Evolutionary conservation across 805 yeast species (phyloP).

Genomic region (Yarrowia sp.): DNA sequence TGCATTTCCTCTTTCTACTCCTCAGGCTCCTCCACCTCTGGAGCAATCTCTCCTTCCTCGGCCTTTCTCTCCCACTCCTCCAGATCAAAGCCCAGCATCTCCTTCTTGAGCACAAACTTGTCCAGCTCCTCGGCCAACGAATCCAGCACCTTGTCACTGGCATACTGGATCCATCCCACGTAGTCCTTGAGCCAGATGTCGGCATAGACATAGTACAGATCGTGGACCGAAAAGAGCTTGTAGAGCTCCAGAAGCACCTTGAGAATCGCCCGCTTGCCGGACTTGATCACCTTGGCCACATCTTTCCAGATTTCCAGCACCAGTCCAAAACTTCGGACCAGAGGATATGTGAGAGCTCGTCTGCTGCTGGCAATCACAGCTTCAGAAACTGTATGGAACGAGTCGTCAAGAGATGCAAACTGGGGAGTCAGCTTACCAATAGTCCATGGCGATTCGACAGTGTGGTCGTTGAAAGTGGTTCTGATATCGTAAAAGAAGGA

Average conservation of each 20-base stretch:
- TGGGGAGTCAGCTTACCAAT: constrained; percentile 88
- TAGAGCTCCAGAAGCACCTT: constrained; percentile 65
- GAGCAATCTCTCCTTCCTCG: constrained; percentile 11
- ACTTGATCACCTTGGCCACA: constrained; percentile 65
- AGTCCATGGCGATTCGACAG: constrained; percentile 92
- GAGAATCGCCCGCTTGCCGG: constrained; percentile 73
- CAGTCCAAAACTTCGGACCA: constrained; percentile 73
- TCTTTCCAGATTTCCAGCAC: constrained; percentile 74
- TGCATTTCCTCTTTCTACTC: not conserved
- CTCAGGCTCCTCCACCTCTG: not conserved
- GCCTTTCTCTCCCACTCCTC: constrained; percentile 44
- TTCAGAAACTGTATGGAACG: constrained; percentile 56
- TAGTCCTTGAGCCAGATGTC: constrained; percentile 78
- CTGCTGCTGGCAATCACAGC: constrained; percentile 68
- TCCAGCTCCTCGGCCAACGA: constrained; percentile 70
- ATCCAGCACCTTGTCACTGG: constrained; percentile 65
- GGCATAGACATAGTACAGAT: constrained; percentile 83
- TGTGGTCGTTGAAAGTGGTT: constrained; percentile 72
- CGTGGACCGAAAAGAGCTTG: constrained; percentile 72
- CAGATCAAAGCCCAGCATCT: constrained; percentile 44
- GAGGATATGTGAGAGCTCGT: constrained; percentile 79
- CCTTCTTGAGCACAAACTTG: constrained; percentile 45
- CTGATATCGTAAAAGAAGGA: constrained; percentile 77
- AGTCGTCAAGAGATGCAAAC: constrained; percentile 69
- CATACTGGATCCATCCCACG: constrained; percentile 70